These are phyloP conservation scores for Dendrobium nobile DNA, from an alignment of 106 monocot species.

Conservation along the genomic window DNA sequence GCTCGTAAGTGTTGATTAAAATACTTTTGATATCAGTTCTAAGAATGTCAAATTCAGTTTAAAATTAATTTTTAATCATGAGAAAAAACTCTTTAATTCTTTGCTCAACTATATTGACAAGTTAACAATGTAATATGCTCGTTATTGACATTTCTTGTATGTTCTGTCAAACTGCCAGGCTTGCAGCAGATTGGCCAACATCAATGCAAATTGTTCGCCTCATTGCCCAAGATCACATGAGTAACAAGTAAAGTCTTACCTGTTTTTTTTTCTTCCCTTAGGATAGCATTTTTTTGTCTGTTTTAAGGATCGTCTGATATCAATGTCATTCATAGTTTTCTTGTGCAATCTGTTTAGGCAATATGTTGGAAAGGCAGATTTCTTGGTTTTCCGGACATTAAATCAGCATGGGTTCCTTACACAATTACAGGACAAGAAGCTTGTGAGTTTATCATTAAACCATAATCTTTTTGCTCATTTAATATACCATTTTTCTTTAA, in stretches of 20 bases:
- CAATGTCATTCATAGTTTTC: not conserved
- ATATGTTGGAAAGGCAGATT: constrained; percentile 94
- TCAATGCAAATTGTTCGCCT: constrained; percentile 97
- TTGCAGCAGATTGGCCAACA: constrained; percentile 91
- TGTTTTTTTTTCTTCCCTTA: not conserved
- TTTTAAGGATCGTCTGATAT: not conserved
- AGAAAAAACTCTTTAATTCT: too few species aligned
- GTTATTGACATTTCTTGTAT: not conserved
- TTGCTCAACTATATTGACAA: not conserved
- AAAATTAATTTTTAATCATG: too few species aligned
- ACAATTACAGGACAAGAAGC: constrained; percentile 95
- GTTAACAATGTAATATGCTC: not conserved
- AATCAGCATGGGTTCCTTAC: constrained; percentile 97
- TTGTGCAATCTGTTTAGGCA: constrained; percentile 33
- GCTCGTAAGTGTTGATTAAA: too few species aligned
- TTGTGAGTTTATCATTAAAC: constrained; percentile 40
- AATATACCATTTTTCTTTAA: not conserved
- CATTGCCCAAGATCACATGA: constrained; percentile 98
- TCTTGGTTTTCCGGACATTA: constrained; percentile 77
- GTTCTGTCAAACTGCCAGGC: constrained; percentile 37
- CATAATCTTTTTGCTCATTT: not conserved
- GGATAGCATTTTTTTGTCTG: not conserved
- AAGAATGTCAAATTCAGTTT: too few species aligned
- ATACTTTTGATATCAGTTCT: too few species aligned
- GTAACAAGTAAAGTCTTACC: constrained; percentile 50